Evolutionary conservation across 495 filamentous ascomycete genomes (phyloP), one percentile per base, ranked within the genome.

Genomic region (Hyaloscypha hepaticicola): DNA sequence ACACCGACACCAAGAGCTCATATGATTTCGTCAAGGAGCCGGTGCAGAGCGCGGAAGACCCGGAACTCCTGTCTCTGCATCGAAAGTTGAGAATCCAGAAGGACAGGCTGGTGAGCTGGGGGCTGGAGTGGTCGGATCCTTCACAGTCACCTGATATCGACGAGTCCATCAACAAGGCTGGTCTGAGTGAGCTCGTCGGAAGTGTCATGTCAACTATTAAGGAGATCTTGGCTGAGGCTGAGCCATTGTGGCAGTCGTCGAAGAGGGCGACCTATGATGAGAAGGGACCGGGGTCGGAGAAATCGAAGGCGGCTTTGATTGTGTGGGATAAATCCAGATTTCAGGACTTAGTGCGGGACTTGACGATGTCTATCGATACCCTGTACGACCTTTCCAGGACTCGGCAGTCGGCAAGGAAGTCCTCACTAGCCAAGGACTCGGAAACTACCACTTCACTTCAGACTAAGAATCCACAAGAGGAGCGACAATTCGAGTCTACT

Each of bases 201-300:
- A 95, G 90, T 73, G 91, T 96, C 58, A 90, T 97, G 87, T 86
- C 85, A 22, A 91, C 90, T 6, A 96, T 96, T 72, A 91, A 92
- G 74, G 90, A 92, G 62, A 87, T 93, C 26, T 81, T 96, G 38
- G 89, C 90, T 50, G 90, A 96, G 72, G 91, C 91, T 21, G 93
- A 96, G 73, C 82, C 83, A 33, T 78, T 96, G n/a, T 90, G 88
- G 79, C 82, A 59, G 69, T 77, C 41, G 65, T 76, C 55, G 26
- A 69, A 69, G 56, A 57, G 69, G 34, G n/a, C 21, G 21, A 72
- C 72, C 16, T 67, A 72, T 1, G 76, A 77, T 24, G 82, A 82
- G 45, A 77, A 80, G 63, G 82, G 81, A 28, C 50, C 50, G 12
- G 14, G 48, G 7, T 48, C 41, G 14, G 64, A 69, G 27, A 66